A percentile compares a stretch with the other conserved stretches of the same genome.
Evolutionary conservation across 495 filamentous ascomycete species (phyloP).

Genomic region (Aspergillus coremiiformis): DNA sequence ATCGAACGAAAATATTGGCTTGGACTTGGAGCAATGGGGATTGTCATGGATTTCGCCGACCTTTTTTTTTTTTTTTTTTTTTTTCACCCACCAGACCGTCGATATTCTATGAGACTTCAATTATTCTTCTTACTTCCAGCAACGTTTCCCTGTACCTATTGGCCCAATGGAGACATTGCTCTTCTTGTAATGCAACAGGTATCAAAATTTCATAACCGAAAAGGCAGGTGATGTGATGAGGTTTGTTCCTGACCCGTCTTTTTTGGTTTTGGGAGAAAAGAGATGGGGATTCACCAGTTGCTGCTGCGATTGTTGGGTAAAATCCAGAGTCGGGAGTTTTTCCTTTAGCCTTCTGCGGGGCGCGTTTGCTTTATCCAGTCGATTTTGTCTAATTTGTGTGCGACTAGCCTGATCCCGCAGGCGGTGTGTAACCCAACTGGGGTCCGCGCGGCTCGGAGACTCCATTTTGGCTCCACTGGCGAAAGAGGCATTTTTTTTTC

Average conservation of each 20-base stretch:
- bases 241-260: no score
- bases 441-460: conserved; percentile 13
- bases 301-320: conserved; percentile 12
- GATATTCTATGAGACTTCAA: background rate
- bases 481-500: conserved; percentile 21
- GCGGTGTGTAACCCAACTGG: conserved; percentile 8
- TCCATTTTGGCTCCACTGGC: conserved; percentile 18
- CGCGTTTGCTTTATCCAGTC: background rate
- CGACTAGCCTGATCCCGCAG: conserved; percentile 9
- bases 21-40: conserved; percentile 44
- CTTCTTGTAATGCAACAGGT: conserved; percentile 27
- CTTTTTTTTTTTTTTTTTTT: conserved; percentile 26
- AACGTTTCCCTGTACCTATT: conserved; percentile 19
- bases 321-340: background rate
- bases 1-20: conserved; percentile 6
- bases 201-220: conserved; percentile 21
- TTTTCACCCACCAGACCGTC: background rate
- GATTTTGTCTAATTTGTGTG: conserved; percentile 4
- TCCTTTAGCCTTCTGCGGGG: conserved; percentile 15
- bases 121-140: conserved; percentile 4
- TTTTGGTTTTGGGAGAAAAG: conserved; percentile 7
- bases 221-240: conserved; percentile 7
- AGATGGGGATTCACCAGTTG: conserved; percentile 1
- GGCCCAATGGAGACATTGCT: conserved; percentile 26
- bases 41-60: conserved; percentile 31